A percentile compares a stretch with the other conserved stretches of the same genome.
phyloP scores from a whole-genome alignment of 2,329 filamentous ascomycete genomes.

The Aspergillus sp. region DNA sequence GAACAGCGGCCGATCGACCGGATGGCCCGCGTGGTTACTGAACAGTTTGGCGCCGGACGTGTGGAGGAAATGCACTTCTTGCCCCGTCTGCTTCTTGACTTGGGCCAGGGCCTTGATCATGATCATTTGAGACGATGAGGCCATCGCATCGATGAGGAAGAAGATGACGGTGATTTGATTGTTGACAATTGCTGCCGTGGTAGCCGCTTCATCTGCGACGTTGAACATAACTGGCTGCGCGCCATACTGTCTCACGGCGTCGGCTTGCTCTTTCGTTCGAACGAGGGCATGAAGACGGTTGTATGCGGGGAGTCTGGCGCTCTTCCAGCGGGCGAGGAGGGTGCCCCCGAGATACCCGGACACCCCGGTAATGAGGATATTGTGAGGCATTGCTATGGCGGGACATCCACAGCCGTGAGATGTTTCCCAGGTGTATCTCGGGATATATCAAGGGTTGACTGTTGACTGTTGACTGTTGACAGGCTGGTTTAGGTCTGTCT shows the following conservation, averaged over 20 bases:
- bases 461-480: too few species aligned
- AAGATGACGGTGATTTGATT: conserved; percentile 43
- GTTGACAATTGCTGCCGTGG: conserved; percentile 32
- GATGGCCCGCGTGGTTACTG: conserved; percentile 40
- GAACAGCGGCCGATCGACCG: conserved; percentile 33
- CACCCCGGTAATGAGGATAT: conserved; percentile 44
- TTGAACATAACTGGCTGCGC: conserved; percentile 38
- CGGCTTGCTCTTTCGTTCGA: conserved; percentile 39
- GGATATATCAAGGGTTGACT: too few species aligned
- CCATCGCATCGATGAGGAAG: conserved; percentile 40
- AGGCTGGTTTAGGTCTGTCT: too few species aligned
- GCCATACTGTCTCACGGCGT: conserved; percentile 38
- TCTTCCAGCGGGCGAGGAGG: conserved; percentile 35
- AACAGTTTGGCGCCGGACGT: conserved; percentile 49
- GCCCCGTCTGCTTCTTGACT: conserved; percentile 35
- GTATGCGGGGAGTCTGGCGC: conserved; percentile 35
- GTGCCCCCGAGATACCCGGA: conserved; percentile 49
- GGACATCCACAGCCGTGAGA: too few species aligned
- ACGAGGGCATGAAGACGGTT: conserved; percentile 42
- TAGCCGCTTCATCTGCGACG: conserved; percentile 26
- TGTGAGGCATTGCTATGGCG: conserved; percentile 14
- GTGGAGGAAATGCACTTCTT: conserved; percentile 44
- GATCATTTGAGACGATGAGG: conserved; percentile 21
- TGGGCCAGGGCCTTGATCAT: conserved; percentile 43
- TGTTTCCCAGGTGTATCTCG: too few species aligned